Evolutionary conservation across 2,329 filamentous ascomycete species (phyloP).

Genomic region (Pseudogymnoascus sp.): DNA sequence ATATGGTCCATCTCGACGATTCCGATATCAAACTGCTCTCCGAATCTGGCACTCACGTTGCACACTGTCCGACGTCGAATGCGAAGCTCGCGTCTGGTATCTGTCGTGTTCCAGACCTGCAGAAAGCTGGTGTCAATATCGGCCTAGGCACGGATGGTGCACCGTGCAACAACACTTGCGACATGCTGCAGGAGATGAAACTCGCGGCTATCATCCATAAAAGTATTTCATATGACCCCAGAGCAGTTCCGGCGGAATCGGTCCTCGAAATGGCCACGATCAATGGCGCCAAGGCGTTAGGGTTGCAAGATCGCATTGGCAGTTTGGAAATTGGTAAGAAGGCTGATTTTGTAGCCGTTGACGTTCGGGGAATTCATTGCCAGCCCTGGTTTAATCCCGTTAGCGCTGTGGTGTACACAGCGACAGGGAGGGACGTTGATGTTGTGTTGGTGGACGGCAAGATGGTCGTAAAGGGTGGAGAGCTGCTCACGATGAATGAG

Average conservation of each 20-base stretch:
- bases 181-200: conserved; percentile 45
- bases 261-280: conserved; percentile 45
- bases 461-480: conserved; percentile 31
- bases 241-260: conserved; percentile 34
- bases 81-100: conserved; percentile 45
- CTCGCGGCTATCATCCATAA: conserved; percentile 42
- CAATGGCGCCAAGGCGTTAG: conserved; percentile 40
- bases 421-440: conserved; percentile 37
- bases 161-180: conserved; percentile 43
- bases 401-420: conserved; percentile 39
- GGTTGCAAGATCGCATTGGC: conserved; percentile 33
- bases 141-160: conserved; percentile 44
- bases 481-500: conserved; percentile 35
- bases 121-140: conserved; percentile 38
- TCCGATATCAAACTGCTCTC: conserved; percentile 35
- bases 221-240: conserved; percentile 35
- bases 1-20: conserved; percentile 44
- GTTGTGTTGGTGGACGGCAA: conserved; percentile 38
- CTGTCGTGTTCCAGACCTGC: conserved; percentile 38
- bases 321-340: conserved; percentile 38
- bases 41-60: conserved; percentile 36
- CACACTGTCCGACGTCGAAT: conserved; percentile 45
- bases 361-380: conserved; percentile 24
- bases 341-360: conserved; percentile 35
- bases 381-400: conserved; percentile 21